These are phyloP conservation scores for Exophiala phaeomuriformis DNA, from an alignment of 2,329 filamentous ascomycete species.

Conservation along the genomic window DNA sequence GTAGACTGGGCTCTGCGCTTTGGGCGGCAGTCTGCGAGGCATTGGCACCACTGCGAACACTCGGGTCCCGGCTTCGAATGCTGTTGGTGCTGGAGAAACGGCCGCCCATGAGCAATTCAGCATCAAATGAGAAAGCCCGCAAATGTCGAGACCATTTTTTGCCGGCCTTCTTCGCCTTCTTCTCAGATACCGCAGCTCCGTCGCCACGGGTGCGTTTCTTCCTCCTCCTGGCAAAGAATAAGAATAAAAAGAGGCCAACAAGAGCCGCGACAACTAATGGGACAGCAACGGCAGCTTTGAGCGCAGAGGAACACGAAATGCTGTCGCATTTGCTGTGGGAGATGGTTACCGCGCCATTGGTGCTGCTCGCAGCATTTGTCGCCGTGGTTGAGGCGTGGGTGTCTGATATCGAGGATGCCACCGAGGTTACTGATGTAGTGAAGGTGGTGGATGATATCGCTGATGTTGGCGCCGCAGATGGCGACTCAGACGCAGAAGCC, in stretches of 20 bases:
- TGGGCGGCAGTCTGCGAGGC: slow-evolving; percentile 11
- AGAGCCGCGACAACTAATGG: slow-evolving; percentile 23
- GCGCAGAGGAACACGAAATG: slow-evolving; percentile 22
- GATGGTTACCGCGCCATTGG: slow-evolving; percentile 16
- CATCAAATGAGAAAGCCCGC: slow-evolving; percentile 26
- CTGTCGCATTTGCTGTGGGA: slow-evolving; percentile 18
- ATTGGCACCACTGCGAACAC: slow-evolving; percentile 17
- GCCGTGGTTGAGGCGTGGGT: slow-evolving; percentile 7
- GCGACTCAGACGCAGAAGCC: not conserved
- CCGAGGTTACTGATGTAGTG: slow-evolving; percentile 6
- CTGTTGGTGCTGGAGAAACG: slow-evolving; percentile 27
- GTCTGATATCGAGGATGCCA: not conserved
- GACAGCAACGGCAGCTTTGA: slow-evolving; percentile 26
- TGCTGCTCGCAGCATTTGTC: slow-evolving; percentile 17
- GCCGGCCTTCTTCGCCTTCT: slow-evolving; percentile 16
- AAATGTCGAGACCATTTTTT: slow-evolving; percentile 27
- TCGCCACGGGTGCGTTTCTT: slow-evolving; percentile 3
- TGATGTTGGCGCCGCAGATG: not conserved
- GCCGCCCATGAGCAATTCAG: slow-evolving; percentile 26
- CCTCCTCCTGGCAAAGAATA: slow-evolving; percentile 23
- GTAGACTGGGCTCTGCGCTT: slow-evolving; percentile 20
- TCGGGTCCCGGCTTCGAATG: slow-evolving; percentile 24
- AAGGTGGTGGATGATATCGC: slow-evolving; percentile 14
- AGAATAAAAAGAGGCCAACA: slow-evolving; percentile 15
- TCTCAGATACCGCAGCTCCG: slow-evolving; percentile 16